Percentiles rank a stretch among this genome's conserved stretches.
These are phyloP conservation scores for Ceratocystis albifundus DNA, from an alignment of 2,329 filamentous ascomycete genomes.

Conservation along the genomic window DNA sequence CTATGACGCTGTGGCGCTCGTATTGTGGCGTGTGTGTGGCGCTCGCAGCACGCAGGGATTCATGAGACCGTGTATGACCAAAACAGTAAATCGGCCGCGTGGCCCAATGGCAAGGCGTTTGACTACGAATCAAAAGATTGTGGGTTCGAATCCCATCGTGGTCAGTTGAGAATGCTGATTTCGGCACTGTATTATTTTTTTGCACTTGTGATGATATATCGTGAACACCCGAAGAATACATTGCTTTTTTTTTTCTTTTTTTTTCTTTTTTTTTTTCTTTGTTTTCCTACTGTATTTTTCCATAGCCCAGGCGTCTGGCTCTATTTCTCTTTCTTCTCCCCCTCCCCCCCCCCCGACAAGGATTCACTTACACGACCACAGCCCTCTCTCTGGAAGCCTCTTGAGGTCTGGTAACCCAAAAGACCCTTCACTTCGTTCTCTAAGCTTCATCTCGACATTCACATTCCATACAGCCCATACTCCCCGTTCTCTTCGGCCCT, in stretches of 20 bases:
- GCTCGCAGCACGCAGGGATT: not conserved
- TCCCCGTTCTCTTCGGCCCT: no score
- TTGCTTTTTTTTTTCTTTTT: not conserved
- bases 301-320: not conserved
- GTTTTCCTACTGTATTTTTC: no score
- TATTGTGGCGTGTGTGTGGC: not conserved
- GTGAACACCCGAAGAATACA: not conserved
- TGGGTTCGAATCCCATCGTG: conserved; percentile 22
- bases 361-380: not conserved
- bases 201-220: not conserved
- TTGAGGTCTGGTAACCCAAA: no score
- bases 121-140: conserved; percentile 22
- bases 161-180: conserved; percentile 7
- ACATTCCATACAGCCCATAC: no score
- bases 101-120: conserved; percentile 22
- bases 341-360: no score
- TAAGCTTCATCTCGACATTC: no score
- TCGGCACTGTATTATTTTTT: not conserved
- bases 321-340: no score
- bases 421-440: no score
- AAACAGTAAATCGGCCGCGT: conserved; percentile 10
- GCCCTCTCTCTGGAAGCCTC: no score
- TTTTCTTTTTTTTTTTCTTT: not conserved
- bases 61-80: not conserved
- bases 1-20: conserved; percentile 20